Evolutionary conservation across 768 basidiomycete genomes (phyloP).

Genomic region (Leccinum broughii): DNA sequence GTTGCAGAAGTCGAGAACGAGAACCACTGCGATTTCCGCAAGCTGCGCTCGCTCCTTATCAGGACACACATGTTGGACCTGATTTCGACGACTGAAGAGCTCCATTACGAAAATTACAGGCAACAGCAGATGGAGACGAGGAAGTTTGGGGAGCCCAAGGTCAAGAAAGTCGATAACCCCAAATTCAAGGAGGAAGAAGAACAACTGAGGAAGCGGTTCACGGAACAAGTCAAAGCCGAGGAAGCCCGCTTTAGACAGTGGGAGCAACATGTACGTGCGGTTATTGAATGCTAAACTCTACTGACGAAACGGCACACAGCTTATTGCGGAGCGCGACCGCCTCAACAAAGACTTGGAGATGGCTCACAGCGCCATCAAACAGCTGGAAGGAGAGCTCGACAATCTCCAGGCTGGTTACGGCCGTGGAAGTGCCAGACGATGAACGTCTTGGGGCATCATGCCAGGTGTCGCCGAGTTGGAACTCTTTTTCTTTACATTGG

Average conservation of each 20-base stretch:
- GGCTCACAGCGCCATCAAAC: conserved; percentile 90
- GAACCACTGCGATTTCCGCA: conserved; percentile 99
- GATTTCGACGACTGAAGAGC: conserved; percentile 93
- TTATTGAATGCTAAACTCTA: background rate
- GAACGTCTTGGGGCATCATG: background rate
- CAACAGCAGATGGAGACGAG: conserved; percentile 99
- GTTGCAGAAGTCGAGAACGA: conserved; percentile 99
- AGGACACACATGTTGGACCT: conserved; percentile 99
- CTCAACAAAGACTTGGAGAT: conserved; percentile 98
- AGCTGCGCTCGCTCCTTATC: conserved; percentile 91
- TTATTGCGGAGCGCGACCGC: conserved; percentile 97
- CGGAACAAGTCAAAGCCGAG: conserved; percentile 99
- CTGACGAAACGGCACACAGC: conserved; percentile 47
- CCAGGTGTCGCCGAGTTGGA: conserved; percentile 9
- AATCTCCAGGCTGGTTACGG: conserved; percentile 85
- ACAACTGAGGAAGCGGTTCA: conserved; percentile 93
- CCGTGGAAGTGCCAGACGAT: conserved; percentile 50
- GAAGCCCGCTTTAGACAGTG: conserved; percentile 97
- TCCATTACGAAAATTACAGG: conserved; percentile 97
- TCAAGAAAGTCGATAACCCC: conserved; percentile 98
- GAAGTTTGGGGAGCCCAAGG: conserved; percentile 98
- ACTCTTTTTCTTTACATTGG: background rate
- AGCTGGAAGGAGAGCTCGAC: conserved; percentile 88
- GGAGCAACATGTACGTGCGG: conserved; percentile 87
- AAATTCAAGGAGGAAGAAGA: conserved; percentile 99